Conservation (phyloP, 352 stramenopile genomes). For the Globisporangium sylvaticum region DNA sequence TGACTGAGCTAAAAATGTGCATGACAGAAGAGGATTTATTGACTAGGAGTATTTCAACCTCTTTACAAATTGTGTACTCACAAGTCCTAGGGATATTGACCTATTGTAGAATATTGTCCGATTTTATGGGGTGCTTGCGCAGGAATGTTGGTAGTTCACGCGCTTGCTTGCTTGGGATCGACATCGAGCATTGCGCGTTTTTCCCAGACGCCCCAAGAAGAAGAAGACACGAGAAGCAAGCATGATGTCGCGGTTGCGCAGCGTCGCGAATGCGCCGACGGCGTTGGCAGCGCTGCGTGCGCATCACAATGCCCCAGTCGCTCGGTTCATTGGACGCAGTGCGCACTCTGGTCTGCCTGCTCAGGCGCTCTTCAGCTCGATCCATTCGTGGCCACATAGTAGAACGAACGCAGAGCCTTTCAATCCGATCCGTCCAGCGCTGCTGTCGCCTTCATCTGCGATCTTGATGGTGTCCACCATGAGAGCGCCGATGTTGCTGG, state of each 20-base stretch:
- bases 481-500: not conserved
- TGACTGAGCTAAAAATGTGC: too few relatives aligned
- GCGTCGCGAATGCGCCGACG: not conserved
- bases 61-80: too few relatives aligned
- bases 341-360: not conserved
- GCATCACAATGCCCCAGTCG: not conserved
- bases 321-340: not conserved
- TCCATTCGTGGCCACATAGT: not conserved
- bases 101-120: too few relatives aligned
- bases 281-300: not conserved
- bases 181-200: not conserved
- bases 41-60: too few relatives aligned
- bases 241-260: conserved; percentile 8
- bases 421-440: not conserved
- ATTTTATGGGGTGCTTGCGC: too few relatives aligned
- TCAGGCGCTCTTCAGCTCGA: conserved; percentile 3
- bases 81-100: too few relatives aligned
- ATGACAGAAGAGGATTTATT: too few relatives aligned
- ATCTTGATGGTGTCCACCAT: not conserved
- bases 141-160: too few relatives aligned
- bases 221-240: conserved; percentile 3
- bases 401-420: not conserved
- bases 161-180: too few relatives aligned
- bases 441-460: not conserved
- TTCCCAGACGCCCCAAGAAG: not conserved